These are phyloP conservation scores for Amylostereum areolatum DNA, from an alignment of 1,284 basidiomycete genomes.

Conservation along the genomic window DNA sequence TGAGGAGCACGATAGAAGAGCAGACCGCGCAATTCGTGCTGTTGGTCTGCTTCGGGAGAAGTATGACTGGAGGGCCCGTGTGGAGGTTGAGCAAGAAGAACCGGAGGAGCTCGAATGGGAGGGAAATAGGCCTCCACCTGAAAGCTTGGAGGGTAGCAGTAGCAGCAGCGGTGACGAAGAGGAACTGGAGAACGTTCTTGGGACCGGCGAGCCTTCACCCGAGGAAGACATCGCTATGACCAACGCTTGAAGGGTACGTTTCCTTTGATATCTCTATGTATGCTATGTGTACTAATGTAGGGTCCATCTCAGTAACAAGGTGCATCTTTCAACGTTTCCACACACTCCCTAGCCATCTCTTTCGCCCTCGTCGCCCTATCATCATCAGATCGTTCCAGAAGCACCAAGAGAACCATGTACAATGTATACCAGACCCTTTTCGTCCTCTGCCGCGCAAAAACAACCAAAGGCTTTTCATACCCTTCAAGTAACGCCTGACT, in stretches of 20 bases:
- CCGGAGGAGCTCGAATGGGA: constrained; percentile 67
- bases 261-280: not conserved
- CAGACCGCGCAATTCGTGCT: constrained; percentile 65
- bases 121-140: constrained; percentile 28
- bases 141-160: constrained; percentile 14
- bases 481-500: constrained; percentile 50
- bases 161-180: constrained; percentile 34
- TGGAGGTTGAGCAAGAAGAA: constrained; percentile 67
- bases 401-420: constrained; percentile 48
- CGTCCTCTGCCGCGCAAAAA: constrained; percentile 56
- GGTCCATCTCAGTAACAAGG: constrained; percentile 12
- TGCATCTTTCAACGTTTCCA: constrained; percentile 13
- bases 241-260: not conserved
- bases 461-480: constrained; percentile 42
- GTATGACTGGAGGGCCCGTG: constrained; percentile 72
- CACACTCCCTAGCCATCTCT: constrained; percentile 5
- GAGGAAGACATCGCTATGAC: constrained; percentile 1
- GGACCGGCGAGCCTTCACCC: constrained; percentile 11
- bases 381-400: constrained; percentile 30
- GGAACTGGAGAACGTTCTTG: constrained; percentile 32
- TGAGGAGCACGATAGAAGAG: constrained; percentile 61
- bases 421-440: constrained; percentile 72
- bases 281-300: not conserved
- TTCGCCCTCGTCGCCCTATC: constrained; percentile 36
- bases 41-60: constrained; percentile 68